phyloP scores from a whole-genome alignment of 2,329 filamentous ascomycete species.

The Dryadomyces quercus-mongolicae region DNA sequence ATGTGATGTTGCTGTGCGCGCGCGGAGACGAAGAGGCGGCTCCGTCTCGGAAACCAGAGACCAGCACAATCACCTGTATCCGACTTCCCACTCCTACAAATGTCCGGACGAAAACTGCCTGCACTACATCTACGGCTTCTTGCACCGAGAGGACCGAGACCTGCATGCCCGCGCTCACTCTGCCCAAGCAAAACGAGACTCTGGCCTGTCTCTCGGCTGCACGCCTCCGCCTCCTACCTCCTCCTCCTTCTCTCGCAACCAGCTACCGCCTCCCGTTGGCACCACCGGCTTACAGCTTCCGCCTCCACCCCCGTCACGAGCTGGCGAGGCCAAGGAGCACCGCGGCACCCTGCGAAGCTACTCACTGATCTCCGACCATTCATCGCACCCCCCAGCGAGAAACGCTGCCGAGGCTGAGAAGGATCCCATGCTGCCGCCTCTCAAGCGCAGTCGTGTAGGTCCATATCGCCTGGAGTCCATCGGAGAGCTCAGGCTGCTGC shows the following conservation, averaged over 20 bases:
- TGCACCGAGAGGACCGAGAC: constrained; percentile 36
- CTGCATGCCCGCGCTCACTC: constrained; percentile 35
- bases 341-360: constrained; percentile 27
- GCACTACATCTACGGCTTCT: constrained; percentile 47
- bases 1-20: constrained; percentile 34
- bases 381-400: constrained; percentile 16
- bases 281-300: background rate
- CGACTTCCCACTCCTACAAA: constrained; percentile 29
- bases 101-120: constrained; percentile 43
- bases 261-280: constrained; percentile 6
- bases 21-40: constrained; percentile 25
- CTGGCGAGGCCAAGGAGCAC: constrained; percentile 20
- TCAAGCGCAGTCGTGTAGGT: constrained; percentile 40
- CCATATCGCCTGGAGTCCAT: constrained; percentile 44
- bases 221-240: constrained; percentile 20
- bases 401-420: constrained; percentile 33
- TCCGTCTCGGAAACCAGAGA: constrained; percentile 22
- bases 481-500: constrained; percentile 38
- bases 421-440: constrained; percentile 40
- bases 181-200: constrained; percentile 29
- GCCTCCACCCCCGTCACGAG: background rate
- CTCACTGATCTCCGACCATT: constrained; percentile 27
- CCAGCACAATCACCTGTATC: background rate
- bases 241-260: constrained; percentile 19
- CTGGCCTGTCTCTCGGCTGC: constrained; percentile 27